Evolutionary conservation across 1,139 yeast species (phyloP).

Genomic region (Taphrina communis): DNA sequence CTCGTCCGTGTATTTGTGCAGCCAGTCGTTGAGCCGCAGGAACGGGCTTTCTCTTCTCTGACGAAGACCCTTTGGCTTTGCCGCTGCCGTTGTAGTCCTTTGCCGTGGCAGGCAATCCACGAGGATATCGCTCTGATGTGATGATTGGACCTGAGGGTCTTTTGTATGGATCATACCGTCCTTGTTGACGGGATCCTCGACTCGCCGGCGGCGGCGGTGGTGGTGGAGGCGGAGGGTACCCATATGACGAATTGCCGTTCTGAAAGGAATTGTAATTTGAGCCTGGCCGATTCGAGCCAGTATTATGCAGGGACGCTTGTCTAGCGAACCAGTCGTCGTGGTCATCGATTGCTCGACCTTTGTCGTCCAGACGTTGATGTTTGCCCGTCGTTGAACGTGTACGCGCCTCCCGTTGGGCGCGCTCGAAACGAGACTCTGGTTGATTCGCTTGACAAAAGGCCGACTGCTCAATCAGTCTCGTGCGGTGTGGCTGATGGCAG

Average conservation of each 20-base stretch:
- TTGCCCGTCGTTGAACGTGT: slow-evolving; percentile 3
- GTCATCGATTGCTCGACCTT: background rate
- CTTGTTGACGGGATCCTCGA: slow-evolving; percentile 21
- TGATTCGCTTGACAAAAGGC: slow-evolving; percentile 43
- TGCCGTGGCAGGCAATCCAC: slow-evolving; percentile 15
- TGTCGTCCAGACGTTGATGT: slow-evolving; percentile 22
- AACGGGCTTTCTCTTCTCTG: slow-evolving; percentile 6
- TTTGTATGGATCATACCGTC: slow-evolving; percentile 25
- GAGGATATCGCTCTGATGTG: slow-evolving; percentile 22
- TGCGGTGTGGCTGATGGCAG: slow-evolving; percentile 39
- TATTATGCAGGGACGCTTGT: slow-evolving; percentile 1
- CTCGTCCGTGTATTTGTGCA: background rate
- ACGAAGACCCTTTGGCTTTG: background rate
- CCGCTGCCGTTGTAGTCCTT: background rate
- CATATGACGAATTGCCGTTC: background rate
- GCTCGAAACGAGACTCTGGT: slow-evolving; percentile 28
- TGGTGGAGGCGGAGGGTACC: slow-evolving; percentile 9
- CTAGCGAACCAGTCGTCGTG: slow-evolving; percentile 41
- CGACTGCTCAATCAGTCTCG: slow-evolving; percentile 39
- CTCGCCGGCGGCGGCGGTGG: slow-evolving; percentile 7
- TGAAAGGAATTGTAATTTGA: slow-evolving; percentile 10
- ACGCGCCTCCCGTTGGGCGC: slow-evolving; percentile 8
- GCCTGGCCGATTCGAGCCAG: background rate
- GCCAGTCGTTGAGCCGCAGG: slow-evolving; percentile 21
- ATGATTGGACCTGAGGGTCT: slow-evolving; percentile 20